These are phyloP conservation scores for Skeletonema menzelii DNA, from an alignment of 108 stramenopile species.

Conservation along the genomic window DNA sequence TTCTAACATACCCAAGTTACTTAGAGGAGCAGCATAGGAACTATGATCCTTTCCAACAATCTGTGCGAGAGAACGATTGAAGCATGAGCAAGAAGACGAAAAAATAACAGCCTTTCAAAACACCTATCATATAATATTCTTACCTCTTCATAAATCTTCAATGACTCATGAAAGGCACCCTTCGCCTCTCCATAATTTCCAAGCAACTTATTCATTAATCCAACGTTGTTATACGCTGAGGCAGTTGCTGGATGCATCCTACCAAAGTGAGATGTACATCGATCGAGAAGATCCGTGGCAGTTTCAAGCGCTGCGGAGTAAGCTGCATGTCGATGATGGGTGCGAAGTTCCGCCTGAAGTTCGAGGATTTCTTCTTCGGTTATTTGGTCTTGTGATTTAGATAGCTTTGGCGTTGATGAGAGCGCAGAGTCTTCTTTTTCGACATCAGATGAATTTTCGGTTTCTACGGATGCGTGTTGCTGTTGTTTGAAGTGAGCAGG, in stretches of 20 bases:
- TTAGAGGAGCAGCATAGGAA: conserved; percentile 72
- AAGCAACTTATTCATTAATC: conserved; percentile 75
- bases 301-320: conserved; percentile 57
- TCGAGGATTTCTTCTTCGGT: conserved; percentile 64
- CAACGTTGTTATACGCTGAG: conserved; percentile 78
- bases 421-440: neutral
- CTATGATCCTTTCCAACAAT: conserved; percentile 82
- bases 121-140: no score
- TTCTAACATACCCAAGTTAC: conserved; percentile 83
- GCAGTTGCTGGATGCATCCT: conserved; percentile 83
- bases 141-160: conserved; percentile 64
- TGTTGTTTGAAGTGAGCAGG: neutral
- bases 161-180: conserved; percentile 56
- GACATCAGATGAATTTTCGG: neutral
- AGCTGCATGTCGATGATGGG: conserved; percentile 63
- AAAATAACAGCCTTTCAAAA: no score
- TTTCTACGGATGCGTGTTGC: neutral
- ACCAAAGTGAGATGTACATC: conserved; percentile 63
- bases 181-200: conserved; percentile 68
- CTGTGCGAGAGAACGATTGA: no score
- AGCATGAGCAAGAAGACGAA: no score
- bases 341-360: conserved; percentile 57
- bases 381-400: conserved; percentile 52
- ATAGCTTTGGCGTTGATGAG: neutral
- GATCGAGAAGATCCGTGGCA: conserved; percentile 43